Percentiles rank a stretch among this genome's conserved stretches.
These are phyloP conservation scores for Fusarium tupiense DNA, from an alignment of 2,329 filamentous ascomycete genomes.

Conservation along the genomic window DNA sequence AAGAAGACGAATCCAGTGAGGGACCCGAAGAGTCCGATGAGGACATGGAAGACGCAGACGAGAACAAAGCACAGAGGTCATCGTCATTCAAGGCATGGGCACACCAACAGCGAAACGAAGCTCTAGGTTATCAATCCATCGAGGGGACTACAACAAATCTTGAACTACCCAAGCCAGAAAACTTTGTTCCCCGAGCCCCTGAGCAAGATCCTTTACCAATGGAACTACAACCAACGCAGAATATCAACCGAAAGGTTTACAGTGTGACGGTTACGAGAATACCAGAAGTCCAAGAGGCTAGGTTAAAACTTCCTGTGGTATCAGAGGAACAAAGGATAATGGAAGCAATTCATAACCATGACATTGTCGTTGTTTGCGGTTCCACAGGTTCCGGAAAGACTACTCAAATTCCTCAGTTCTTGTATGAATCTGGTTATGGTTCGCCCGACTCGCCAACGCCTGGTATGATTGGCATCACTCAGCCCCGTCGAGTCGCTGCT, in stretches of 20 bases:
- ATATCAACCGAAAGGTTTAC: conserved; percentile 75
- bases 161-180: conserved; percentile 65
- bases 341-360: conserved; percentile 94
- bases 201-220: conserved; percentile 77
- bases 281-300: conserved; percentile 78
- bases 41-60: conserved; percentile 45
- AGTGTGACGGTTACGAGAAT: conserved; percentile 77
- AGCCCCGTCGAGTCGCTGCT: conserved; percentile 92
- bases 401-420: conserved; percentile 94
- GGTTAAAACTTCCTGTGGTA: conserved; percentile 86
- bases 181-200: conserved; percentile 72
- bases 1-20: conserved; percentile 43
- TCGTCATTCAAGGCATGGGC: conserved; percentile 96
- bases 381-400: conserved; percentile 98
- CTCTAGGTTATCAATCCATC: conserved; percentile 71
- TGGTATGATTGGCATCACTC: conserved; percentile 94
- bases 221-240: conserved; percentile 70
- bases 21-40: conserved; percentile 45
- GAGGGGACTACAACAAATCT: conserved; percentile 55
- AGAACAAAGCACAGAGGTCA: conserved; percentile 48
- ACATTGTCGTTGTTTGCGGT: conserved; percentile 91
- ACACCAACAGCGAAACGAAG: conserved; percentile 83
- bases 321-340: conserved; percentile 97
- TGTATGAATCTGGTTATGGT: conserved; percentile 94
- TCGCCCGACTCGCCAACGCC: conserved; percentile 79